These are phyloP conservation scores for Echinochloa phyllopogon DNA, from an alignment of 176 grass and related monocot species.

Conservation along the genomic window DNA sequence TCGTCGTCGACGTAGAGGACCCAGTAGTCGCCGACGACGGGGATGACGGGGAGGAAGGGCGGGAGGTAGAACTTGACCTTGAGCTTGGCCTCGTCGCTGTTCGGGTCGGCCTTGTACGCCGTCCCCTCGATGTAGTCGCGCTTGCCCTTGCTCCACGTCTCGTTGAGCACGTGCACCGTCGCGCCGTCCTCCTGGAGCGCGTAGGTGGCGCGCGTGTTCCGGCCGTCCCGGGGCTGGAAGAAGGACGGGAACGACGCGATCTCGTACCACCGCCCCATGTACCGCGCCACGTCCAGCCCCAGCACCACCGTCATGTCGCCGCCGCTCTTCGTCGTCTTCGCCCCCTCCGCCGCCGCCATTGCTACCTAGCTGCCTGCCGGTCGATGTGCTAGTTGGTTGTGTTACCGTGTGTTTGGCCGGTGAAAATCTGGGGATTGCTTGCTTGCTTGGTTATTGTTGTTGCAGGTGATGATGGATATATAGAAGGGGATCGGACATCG, in stretches of 20 bases:
- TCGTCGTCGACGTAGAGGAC: conserved; percentile 78
- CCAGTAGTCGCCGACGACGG: conserved; percentile 92
- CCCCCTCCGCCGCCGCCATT: neutral
- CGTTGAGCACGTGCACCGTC: conserved; percentile 88
- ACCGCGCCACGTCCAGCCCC: conserved; percentile 66
- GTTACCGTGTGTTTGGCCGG: neutral
- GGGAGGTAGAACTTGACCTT: conserved; percentile 99
- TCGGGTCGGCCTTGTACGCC: conserved; percentile 75
- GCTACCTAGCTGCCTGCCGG: neutral
- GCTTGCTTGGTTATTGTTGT: neutral
- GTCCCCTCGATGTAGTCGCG: conserved; percentile 79
- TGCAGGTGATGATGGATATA: conserved; percentile 31
- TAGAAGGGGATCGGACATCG: neutral
- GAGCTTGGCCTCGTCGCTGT: conserved; percentile 88
- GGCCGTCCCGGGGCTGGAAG: conserved; percentile 84
- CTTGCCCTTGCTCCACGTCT: conserved; percentile 80
- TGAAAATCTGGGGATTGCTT: neutral
- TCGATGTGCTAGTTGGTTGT: too few relatives aligned
- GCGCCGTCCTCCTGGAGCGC: conserved; percentile 60
- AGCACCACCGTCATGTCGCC: conserved; percentile 71
- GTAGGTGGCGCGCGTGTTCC: conserved; percentile 82
- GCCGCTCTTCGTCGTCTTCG: conserved; percentile 33
- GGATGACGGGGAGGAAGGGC: conserved; percentile 82
- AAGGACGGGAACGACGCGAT: conserved; percentile 73
- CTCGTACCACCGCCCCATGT: conserved; percentile 99